Evolutionary conservation across 2,329 filamentous ascomycete genomes (phyloP).

Genomic region (Trichoderma sp.): DNA sequence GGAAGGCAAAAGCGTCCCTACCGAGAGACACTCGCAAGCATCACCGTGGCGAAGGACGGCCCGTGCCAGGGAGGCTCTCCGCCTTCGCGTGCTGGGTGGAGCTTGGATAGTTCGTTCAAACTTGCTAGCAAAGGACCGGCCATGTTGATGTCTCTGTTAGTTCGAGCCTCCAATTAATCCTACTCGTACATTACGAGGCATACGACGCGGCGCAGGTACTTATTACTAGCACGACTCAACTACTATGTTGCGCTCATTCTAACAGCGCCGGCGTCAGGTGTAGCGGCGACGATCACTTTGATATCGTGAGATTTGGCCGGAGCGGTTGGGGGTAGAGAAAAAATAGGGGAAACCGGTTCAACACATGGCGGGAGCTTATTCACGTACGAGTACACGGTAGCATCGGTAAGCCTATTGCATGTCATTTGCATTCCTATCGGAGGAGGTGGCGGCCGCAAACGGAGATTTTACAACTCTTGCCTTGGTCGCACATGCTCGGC

Average conservation of each 20-base stretch:
- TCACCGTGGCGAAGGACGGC: slow-evolving; percentile 10
- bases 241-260: background rate
- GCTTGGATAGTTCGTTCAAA: background rate
- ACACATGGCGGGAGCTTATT: background rate
- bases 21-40: background rate
- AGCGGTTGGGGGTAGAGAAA: background rate
- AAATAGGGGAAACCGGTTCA: background rate
- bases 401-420: background rate
- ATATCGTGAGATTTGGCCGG: background rate
- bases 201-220: background rate
- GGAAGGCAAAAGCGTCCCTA: background rate
- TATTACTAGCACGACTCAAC: background rate
- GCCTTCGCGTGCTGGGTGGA: slow-evolving; percentile 16
- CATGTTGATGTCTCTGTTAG: background rate
- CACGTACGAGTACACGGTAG: background rate
- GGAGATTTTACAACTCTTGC: background rate
- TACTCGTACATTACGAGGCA: background rate
- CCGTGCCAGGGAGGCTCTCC: slow-evolving; percentile 18
- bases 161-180: background rate
- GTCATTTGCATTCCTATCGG: background rate
- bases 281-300: slow-evolving; percentile 1
- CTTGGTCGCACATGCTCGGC: background rate
- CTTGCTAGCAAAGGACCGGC: background rate
- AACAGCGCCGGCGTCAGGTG: background rate
- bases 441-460: background rate